Evolutionary conservation across 1,284 basidiomycete species (phyloP).

Genomic region (Pholiota adiposa): DNA sequence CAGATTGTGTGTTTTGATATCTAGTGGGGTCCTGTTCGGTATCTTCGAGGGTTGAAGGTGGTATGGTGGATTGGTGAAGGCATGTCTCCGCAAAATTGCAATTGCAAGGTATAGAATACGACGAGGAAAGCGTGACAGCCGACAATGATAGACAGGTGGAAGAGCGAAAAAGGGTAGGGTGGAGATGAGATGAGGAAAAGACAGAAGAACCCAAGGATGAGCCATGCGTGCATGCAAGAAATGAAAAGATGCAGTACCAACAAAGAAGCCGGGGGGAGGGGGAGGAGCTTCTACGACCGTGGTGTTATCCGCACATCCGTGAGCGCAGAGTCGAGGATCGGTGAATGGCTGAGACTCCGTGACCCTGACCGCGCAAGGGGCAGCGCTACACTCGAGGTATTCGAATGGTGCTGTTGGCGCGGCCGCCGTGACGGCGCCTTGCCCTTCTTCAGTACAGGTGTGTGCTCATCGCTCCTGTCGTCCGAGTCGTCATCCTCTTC

Average conservation of each 20-base stretch:
- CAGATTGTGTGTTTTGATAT: neutral
- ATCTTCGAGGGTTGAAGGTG: neutral
- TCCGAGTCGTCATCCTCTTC: constrained; percentile 55
- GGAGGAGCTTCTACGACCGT: constrained; percentile 17
- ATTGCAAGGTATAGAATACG: neutral
- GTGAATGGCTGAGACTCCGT: constrained; percentile 43
- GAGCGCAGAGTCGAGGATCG: constrained; percentile 34
- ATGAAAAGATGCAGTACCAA: neutral
- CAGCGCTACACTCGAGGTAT: constrained; percentile 12
- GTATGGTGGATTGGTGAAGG: no score
- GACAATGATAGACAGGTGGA: neutral
- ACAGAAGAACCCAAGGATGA: neutral
- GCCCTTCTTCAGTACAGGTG: constrained; percentile 45
- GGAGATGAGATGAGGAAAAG: neutral
- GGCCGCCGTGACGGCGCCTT: constrained; percentile 15
- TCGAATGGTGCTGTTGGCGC: constrained; percentile 18
- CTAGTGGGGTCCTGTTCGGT: neutral
- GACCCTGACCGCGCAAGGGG: constrained; percentile 28
- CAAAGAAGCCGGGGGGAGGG: neutral
- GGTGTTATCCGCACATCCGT: constrained; percentile 39
- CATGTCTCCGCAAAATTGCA: no score
- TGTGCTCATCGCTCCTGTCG: constrained; percentile 7
- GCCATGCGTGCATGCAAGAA: neutral
- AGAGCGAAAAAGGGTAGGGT: neutral
- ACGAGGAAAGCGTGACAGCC: neutral